phyloP scores from a whole-genome alignment of 1,284 basidiomycete genomes.

The Stygiomarasmius scandens region DNA sequence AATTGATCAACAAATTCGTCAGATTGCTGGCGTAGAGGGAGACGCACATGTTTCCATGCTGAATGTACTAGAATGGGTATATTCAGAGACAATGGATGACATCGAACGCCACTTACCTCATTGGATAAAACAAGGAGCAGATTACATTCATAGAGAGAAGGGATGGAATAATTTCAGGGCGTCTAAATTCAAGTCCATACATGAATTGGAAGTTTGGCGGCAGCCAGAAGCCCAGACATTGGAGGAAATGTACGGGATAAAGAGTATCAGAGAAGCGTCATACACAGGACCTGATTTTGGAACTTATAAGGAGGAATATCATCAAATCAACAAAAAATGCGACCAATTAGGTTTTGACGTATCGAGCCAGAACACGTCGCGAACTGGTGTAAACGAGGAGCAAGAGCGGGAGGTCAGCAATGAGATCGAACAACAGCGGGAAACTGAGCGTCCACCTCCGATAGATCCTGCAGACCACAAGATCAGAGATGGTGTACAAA shows the following conservation, averaged over 20 bases:
- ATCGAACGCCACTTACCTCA: slow-evolving; percentile 41
- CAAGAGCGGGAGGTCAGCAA: slow-evolving; percentile 50
- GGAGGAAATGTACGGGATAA: slow-evolving; percentile 38
- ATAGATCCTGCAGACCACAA: slow-evolving; percentile 19
- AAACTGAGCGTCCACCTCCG: slow-evolving; percentile 37
- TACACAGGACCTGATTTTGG: too few relatives aligned
- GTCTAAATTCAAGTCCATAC: background rate
- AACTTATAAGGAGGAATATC: slow-evolving; percentile 16
- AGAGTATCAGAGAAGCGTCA: too few relatives aligned
- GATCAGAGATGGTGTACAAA: background rate
- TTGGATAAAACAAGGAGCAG: slow-evolving; percentile 52
- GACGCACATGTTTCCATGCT: background rate
- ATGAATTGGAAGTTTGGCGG: slow-evolving; percentile 32
- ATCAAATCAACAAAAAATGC: too few relatives aligned
- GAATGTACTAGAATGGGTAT: slow-evolving; percentile 49
- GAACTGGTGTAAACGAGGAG: slow-evolving; percentile 46
- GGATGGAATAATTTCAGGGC: slow-evolving; percentile 31
- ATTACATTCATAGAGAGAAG: slow-evolving; percentile 36
- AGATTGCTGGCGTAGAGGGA: too few relatives aligned
- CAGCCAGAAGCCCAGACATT: slow-evolving; percentile 41
- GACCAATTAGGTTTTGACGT: slow-evolving; percentile 13
- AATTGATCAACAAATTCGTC: slow-evolving; percentile 42
- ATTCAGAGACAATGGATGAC: slow-evolving; percentile 46
- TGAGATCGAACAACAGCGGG: slow-evolving; percentile 43
- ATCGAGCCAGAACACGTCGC: too few relatives aligned